These are phyloP conservation scores for Saccharomycopsis selenospora DNA, from an alignment of 805 yeast species.

Conservation along the genomic window DNA sequence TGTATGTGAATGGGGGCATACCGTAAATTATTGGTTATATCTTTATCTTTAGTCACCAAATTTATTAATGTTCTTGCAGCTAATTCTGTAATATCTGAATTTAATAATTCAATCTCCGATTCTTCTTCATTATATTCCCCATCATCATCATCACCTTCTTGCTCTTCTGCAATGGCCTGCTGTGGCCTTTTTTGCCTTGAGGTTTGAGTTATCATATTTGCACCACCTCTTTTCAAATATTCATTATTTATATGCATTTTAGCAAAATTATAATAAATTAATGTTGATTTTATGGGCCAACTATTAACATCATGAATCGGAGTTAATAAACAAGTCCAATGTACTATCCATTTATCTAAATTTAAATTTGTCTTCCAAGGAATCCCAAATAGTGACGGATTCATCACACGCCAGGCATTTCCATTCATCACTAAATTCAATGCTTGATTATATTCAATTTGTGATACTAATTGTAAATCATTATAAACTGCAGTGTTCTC, in stretches of 20 bases:
- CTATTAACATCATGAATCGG: constrained; percentile 44
- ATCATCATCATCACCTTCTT: not conserved
- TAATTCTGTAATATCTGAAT: constrained; percentile 42
- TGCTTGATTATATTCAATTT: constrained; percentile 65
- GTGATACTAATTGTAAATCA: constrained; percentile 56
- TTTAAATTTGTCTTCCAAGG: constrained; percentile 63
- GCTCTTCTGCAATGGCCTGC: not conserved
- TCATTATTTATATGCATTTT: constrained; percentile 60
- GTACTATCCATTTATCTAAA: constrained; percentile 72
- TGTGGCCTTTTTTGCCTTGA: constrained; percentile 4
- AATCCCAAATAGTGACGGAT: constrained; percentile 56
- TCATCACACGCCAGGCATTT: constrained; percentile 52
- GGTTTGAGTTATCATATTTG: constrained; percentile 12
- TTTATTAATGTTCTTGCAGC: constrained; percentile 60
- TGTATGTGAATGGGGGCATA: constrained; percentile 70
- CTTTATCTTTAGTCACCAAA: constrained; percentile 51
- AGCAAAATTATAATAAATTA: constrained; percentile 67
- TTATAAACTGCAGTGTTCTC: constrained; percentile 26
- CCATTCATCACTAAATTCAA: constrained; percentile 49
- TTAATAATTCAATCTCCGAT: not conserved
- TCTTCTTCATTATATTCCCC: not conserved
- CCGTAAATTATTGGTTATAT: constrained; percentile 46
- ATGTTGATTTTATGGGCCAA: constrained; percentile 65
- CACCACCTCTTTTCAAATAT: constrained; percentile 27
- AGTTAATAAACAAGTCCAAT: constrained; percentile 64